Evolutionary conservation across 768 basidiomycete genomes (phyloP).

Genomic region (Chlorophyllum brunneum): DNA sequence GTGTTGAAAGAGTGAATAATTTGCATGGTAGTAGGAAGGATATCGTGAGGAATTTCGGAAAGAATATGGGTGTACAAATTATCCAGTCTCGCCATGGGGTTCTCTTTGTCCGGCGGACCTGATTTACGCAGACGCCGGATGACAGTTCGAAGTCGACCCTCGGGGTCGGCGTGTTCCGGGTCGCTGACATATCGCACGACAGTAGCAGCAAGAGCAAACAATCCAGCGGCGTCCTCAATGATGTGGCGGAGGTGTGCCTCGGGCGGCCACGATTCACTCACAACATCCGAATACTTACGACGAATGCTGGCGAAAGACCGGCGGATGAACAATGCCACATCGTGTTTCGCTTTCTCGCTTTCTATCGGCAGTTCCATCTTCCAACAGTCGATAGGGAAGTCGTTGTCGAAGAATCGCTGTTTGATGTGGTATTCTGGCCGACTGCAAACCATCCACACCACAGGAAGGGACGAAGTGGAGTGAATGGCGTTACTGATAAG

Average conservation of each 20-base stretch:
- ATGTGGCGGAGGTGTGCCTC: neutral
- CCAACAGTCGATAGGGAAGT: neutral
- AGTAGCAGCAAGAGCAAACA: neutral
- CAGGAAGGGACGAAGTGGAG: neutral
- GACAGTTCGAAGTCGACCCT: neutral
- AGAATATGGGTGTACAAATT: too few species aligned
- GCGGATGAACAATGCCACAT: neutral
- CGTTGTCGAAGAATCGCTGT: neutral
- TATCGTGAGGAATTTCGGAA: too few species aligned
- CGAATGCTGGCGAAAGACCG: neutral
- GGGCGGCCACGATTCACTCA: neutral
- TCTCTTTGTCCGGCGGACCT: too few species aligned
- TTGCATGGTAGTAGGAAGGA: too few species aligned
- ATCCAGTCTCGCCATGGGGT: too few species aligned
- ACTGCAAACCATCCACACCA: conserved; percentile 3
- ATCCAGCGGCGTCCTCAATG: neutral
- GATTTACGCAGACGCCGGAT: too few species aligned
- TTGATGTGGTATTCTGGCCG: neutral
- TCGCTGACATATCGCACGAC: neutral
- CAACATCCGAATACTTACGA: neutral
- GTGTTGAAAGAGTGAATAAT: too few species aligned
- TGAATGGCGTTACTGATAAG: neutral
- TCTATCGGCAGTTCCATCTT: neutral
- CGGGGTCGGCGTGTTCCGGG: neutral
- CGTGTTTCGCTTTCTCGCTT: neutral